A percentile compares a stretch with the other conserved stretches of the same genome.
Evolutionary conservation across 306 rosid species (phyloP).

Genomic region (Abrus pulchellus): DNA sequence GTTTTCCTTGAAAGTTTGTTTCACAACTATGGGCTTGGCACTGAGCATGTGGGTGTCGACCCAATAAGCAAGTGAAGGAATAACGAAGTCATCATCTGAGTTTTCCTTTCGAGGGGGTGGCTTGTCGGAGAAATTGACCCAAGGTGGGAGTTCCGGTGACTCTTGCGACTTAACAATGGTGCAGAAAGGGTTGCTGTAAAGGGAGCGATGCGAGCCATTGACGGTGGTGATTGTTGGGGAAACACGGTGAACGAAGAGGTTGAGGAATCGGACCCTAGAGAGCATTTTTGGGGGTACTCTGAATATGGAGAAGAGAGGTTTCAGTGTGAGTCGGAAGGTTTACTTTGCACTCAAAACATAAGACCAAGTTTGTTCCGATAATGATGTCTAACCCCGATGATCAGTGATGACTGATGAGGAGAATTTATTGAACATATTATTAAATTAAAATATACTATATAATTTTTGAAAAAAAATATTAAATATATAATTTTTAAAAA

Average conservation of each 20-base stretch:
- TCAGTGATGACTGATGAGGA: too few relatives aligned
- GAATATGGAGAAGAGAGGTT: neutral
- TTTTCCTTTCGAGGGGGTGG: slow-evolving; percentile 38
- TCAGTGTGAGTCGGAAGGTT: neutral
- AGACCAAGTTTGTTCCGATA: too few relatives aligned
- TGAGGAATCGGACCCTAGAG: slow-evolving; percentile 48
- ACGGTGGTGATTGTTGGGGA: slow-evolving; percentile 34
- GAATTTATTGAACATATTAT: too few relatives aligned
- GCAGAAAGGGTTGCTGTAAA: slow-evolving; percentile 53
- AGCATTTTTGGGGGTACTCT: slow-evolving; percentile 50
- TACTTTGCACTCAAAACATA: too few relatives aligned
- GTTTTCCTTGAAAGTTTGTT: slow-evolving; percentile 18
- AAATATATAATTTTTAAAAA: too few relatives aligned
- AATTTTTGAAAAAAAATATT: too few relatives aligned
- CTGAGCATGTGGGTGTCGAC: slow-evolving; percentile 56
- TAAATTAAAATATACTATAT: too few relatives aligned
- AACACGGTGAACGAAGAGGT: slow-evolving; percentile 34
- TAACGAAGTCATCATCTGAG: slow-evolving; percentile 69
- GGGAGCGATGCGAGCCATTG: slow-evolving; percentile 35
- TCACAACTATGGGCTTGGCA: slow-evolving; percentile 29
- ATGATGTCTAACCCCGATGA: too few relatives aligned
- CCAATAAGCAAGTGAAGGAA: slow-evolving; percentile 87
- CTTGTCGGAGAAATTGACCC: slow-evolving; percentile 66
- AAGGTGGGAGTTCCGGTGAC: slow-evolving; percentile 75
- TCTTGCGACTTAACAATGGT: slow-evolving; percentile 54